Evolutionary conservation across 176 grass and related monocot species (phyloP), one percentile per base, ranked within the genome.

Genomic region (Themeda triandra): DNA sequence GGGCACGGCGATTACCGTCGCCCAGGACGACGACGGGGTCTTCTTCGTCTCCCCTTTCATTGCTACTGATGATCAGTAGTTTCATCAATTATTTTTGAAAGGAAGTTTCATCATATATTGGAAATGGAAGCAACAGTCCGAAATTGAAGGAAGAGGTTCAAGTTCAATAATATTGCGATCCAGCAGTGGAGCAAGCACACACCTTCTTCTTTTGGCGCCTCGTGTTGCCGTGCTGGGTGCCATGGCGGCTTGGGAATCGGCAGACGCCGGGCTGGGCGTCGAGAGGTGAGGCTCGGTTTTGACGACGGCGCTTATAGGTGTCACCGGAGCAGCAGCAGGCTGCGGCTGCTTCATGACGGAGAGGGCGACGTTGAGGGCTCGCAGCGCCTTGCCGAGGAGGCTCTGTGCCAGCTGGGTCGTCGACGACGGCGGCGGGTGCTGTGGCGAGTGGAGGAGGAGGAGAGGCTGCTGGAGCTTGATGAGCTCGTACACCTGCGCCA

Each of bases 341-440:
- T 63, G 78, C 3, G 19, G 82, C 14, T 69, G 83, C 6, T 56
- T 77, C 73, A 85, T 77, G 83, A 48, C 24, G 63, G 73, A 77
- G 73, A 84, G 83, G 63, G 83, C 83, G 46, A 85, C 35, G 73
- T 77, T 68, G n/a, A 85, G 83, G 3, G 73, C 73, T 77, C 73
- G 73, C 46, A 77, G 33, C 15, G 83, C 83, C 63, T 85, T 12
- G 72, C 3, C 8, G 63, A 85, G 63, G 64, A 85, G 83, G 46
- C 2, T 31, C 6, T 74, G 28, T 7, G 81, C 70, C 13, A 63
- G 54, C 25, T 63, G 69, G 24, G 62, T 9, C 37, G 77, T 3
- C 41, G 13, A 1, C 12, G 24, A 5, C 14, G 1, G 41, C 45
- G 15, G n/a, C 13, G 1, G 39, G 42, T 8, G n/a, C 18, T 53